A percentile compares a stretch with the other conserved stretches of the same genome.
These are phyloP conservation scores for Choiromyces venosus DNA, from an alignment of 495 filamentous ascomycete species.

Conservation along the genomic window DNA sequence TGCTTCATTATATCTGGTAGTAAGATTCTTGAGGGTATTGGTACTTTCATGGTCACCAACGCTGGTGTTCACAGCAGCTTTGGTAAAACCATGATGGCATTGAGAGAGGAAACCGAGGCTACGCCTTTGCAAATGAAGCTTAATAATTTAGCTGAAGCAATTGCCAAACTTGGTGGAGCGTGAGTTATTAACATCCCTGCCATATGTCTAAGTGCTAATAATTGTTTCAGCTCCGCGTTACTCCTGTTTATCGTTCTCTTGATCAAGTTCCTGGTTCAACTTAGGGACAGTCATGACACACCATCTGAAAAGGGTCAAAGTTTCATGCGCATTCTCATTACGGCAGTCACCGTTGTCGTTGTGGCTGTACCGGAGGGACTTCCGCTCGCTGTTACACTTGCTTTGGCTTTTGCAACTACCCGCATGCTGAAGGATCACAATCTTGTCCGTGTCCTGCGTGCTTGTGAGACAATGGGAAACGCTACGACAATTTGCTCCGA, in stretches of 20 bases:
- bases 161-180: constrained; percentile 68
- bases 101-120: constrained; percentile 68
- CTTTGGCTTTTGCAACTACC: constrained; percentile 73
- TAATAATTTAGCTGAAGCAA: constrained; percentile 67
- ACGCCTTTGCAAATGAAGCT: constrained; percentile 75
- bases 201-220: constrained; percentile 40
- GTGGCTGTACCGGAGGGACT: constrained; percentile 80
- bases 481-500: constrained; percentile 80
- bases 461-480: constrained; percentile 85
- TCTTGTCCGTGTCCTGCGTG: constrained; percentile 65
- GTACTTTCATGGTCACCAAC: constrained; percentile 69
- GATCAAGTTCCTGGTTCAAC: constrained; percentile 66
- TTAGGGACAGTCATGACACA: constrained; percentile 48
- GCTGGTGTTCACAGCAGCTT: constrained; percentile 66
- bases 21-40: constrained; percentile 75
- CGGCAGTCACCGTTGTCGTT: constrained; percentile 73
- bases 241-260: constrained; percentile 69
- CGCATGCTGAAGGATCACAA: constrained; percentile 79
- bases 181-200: constrained; percentile 42
- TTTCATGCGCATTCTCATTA: constrained; percentile 76
- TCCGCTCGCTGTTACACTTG: constrained; percentile 73
- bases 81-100: constrained; percentile 77
- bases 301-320: constrained; percentile 62
- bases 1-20: constrained; percentile 78
- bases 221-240: constrained; percentile 51